phyloP scores from a whole-genome alignment of 75 land plant genomes.

The Selaginella tamariscina region DNA sequence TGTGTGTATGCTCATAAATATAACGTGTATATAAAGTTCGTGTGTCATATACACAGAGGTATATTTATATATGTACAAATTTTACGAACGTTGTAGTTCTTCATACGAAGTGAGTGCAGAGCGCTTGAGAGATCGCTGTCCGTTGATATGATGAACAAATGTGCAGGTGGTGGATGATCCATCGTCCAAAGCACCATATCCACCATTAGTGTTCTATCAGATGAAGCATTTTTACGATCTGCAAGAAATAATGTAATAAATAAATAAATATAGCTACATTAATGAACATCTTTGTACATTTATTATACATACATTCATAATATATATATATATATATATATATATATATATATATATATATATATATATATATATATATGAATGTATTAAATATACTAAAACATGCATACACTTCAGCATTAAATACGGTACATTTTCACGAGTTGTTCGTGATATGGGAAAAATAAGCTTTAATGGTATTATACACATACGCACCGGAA shows the following conservation, averaged over 20 bases:
- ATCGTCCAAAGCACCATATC: constrained; percentile 2
- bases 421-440: too few species aligned
- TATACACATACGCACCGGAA: too few species aligned
- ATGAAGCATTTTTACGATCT: background rate
- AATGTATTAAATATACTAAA: too few species aligned
- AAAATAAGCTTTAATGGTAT: too few species aligned
- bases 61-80: background rate
- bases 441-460: too few species aligned
- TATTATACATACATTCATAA: background rate
- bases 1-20: too few species aligned
- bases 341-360: too few species aligned
- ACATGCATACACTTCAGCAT: too few species aligned
- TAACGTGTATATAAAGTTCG: too few species aligned
- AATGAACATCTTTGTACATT: background rate
- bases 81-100: constrained; percentile 1
- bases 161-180: constrained; percentile 8
- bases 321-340: background rate
- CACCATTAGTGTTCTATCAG: background rate
- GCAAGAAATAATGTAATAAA: background rate
- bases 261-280: background rate
- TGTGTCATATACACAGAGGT: too few species aligned
- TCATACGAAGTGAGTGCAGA: constrained; percentile 7
- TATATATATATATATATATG: too few species aligned
- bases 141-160: background rate
- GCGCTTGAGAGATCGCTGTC: constrained; percentile 3